Evolutionary conservation across 202 grass and related monocot species (phyloP).

Genomic region (Tripidium arundinaceum): DNA sequence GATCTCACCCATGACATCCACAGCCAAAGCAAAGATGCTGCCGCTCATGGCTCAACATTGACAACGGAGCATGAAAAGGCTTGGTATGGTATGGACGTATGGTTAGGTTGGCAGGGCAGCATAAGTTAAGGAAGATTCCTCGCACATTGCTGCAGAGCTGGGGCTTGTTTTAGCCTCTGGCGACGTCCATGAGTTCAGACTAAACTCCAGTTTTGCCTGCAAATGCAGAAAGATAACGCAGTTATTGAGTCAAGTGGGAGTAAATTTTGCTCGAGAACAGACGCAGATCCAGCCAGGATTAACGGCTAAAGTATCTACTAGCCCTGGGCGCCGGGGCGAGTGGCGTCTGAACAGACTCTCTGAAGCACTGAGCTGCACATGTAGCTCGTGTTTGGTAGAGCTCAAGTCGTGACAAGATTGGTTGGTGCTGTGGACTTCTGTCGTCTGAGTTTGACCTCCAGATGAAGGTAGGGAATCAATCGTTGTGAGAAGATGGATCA

Average conservation of each 20-base stretch:
- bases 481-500: neutral
- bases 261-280: neutral
- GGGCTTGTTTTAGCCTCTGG: neutral
- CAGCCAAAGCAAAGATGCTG: slow-evolving; percentile 6
- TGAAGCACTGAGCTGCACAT: slow-evolving; percentile 20
- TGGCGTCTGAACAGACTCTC: neutral
- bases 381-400: slow-evolving; percentile 41
- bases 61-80: neutral
- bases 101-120: neutral
- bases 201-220: neutral
- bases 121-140: slow-evolving; percentile 16
- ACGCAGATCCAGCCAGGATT: neutral
- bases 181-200: neutral
- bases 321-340: neutral
- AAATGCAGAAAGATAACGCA: slow-evolving; percentile 17
- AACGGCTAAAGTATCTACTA: neutral
- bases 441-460: slow-evolving; percentile 20
- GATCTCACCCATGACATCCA: neutral
- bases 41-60: neutral
- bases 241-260: slow-evolving; percentile 2
- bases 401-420: slow-evolving; percentile 16
- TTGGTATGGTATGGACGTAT: neutral
- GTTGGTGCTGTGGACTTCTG: neutral
- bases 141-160: neutral
- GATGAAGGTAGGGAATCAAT: neutral